phyloP scores from a whole-genome alignment of 495 filamentous ascomycete species.

The Melanomma pulvis-pyrius region DNA sequence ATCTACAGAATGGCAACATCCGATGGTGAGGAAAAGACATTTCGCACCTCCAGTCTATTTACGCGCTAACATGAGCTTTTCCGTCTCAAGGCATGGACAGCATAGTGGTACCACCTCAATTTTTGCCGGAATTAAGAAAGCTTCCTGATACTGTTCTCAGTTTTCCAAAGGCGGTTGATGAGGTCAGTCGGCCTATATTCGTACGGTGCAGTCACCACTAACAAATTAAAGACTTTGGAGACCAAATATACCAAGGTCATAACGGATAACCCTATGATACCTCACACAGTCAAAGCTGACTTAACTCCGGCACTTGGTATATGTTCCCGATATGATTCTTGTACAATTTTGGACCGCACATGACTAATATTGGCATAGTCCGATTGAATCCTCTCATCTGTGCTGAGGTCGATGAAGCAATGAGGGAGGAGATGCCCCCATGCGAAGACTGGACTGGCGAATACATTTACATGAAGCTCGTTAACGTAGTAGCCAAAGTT shows the following conservation, averaged over 20 bases:
- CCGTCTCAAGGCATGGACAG: constrained; percentile 1
- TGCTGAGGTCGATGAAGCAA: constrained; percentile 23
- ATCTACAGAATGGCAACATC: constrained; percentile 15
- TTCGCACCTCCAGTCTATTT: not conserved
- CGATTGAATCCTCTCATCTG: constrained; percentile 29
- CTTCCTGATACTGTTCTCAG: constrained; percentile 28
- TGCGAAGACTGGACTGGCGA: constrained; percentile 33
- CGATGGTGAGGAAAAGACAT: constrained; percentile 7
- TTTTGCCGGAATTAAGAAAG: constrained; percentile 25
- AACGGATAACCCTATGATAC: constrained; percentile 9
- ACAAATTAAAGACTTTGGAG: constrained; percentile 21
- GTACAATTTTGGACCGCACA: not conserved
- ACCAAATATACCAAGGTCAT: constrained; percentile 28
- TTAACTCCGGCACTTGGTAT: constrained; percentile 34
- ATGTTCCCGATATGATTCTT: not conserved
- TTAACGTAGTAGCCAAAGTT: constrained; percentile 26
- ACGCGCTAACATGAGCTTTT: not conserved
- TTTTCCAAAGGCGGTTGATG: constrained; percentile 13
- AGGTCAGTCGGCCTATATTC: not conserved
- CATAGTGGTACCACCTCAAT: constrained; percentile 18
- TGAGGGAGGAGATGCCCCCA: constrained; percentile 25
- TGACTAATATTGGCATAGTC: constrained; percentile 2
- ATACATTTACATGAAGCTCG: constrained; percentile 22
- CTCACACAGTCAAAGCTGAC: constrained; percentile 30
- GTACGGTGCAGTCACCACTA: not conserved